Evolutionary conservation across 2,329 filamentous ascomycete genomes (phyloP), one percentile per base, ranked within the genome.

Genomic region (Didymella sp.): DNA sequence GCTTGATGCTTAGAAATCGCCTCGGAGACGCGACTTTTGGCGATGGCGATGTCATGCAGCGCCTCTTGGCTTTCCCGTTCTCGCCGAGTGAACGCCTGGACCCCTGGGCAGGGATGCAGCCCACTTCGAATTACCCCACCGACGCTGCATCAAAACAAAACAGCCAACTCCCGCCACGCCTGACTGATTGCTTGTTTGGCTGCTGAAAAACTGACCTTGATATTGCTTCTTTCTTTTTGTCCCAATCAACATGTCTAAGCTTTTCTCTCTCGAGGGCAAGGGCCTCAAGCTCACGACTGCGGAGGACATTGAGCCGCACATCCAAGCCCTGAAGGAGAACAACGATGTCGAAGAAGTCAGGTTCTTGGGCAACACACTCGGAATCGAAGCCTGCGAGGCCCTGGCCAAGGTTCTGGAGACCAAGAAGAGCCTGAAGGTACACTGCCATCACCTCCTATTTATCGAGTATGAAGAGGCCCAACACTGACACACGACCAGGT

Each of bases 211-310:
- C 19, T 28, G 9, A 15, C 19, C 37, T 25, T 38, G 43, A 22
- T 24, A 33, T 40, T 33, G 9, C 5, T 31, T 13, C 25, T 28
- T 58, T 55, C 47, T 33, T 51, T 48, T 43, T 46, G 56, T 44
- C 24, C 47, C 13, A 31, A 27, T 22, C 40, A 63, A 25, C 42
- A 85, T 84, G 80, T 70, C 78, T 54, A 92, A 90, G 76, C 76
- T 91, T 73, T 98, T 97, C 80, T 93, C 92, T 68, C 87, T 98
- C 66, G 91, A 96, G 78, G 92, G 91, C 78, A 95, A 90, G 81
- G 89, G 89, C 72, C 85, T 98, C 70, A 97, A 96, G 83, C 90
- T 99, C 73, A 89, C 96, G 81, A 91, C 89, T 37, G 91, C 91
- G 48, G 89, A 87, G 63, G 92, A 98, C 77, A 85, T 98, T 60